A percentile compares a stretch with the other conserved stretches of the same genome.
These are phyloP conservation scores for Lentinula boryana DNA, from an alignment of 768 basidiomycete genomes.

Conservation along the genomic window DNA sequence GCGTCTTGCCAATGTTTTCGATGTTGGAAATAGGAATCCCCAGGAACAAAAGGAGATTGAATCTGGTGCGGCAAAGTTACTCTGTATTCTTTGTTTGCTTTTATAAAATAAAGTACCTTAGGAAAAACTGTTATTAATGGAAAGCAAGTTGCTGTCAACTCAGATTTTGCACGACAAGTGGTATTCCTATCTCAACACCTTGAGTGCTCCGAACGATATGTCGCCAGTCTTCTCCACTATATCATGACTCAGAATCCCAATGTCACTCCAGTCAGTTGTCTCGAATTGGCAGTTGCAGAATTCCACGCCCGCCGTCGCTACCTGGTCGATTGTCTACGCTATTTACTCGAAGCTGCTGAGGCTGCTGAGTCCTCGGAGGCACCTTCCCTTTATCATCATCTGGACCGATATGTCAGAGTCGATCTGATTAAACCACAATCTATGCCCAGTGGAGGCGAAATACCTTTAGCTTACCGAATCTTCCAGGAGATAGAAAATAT, in stretches of 20 bases:
- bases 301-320: slow-evolving; percentile 67
- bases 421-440: slow-evolving; percentile 41
- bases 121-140: slow-evolving; percentile 64
- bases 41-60: slow-evolving; percentile 71
- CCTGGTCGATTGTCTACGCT: slow-evolving; percentile 64
- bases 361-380: slow-evolving; percentile 36
- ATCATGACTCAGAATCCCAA: slow-evolving; percentile 65
- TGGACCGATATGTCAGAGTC: slow-evolving; percentile 48
- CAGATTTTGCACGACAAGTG: slow-evolving; percentile 73
- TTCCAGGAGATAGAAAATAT: slow-evolving; percentile 61
- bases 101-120: slow-evolving; percentile 20
- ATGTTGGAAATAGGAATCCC: slow-evolving; percentile 54
- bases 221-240: slow-evolving; percentile 62
- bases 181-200: slow-evolving; percentile 79
- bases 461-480: slow-evolving; percentile 46
- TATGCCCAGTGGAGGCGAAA: slow-evolving; percentile 27
- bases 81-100: background rate
- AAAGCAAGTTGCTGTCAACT: slow-evolving; percentile 64
- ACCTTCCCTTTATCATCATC: slow-evolving; percentile 41
- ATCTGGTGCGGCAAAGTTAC: slow-evolving; percentile 39
- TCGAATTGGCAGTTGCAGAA: slow-evolving; percentile 62
- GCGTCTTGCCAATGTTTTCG: slow-evolving; percentile 56
- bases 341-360: slow-evolving; percentile 61
- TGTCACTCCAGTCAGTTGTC: slow-evolving; percentile 43
- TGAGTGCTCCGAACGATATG: slow-evolving; percentile 74